Evolutionary conservation across 257 asterid genomes (phyloP).

Genomic region (Ligustrum vulgare): DNA sequence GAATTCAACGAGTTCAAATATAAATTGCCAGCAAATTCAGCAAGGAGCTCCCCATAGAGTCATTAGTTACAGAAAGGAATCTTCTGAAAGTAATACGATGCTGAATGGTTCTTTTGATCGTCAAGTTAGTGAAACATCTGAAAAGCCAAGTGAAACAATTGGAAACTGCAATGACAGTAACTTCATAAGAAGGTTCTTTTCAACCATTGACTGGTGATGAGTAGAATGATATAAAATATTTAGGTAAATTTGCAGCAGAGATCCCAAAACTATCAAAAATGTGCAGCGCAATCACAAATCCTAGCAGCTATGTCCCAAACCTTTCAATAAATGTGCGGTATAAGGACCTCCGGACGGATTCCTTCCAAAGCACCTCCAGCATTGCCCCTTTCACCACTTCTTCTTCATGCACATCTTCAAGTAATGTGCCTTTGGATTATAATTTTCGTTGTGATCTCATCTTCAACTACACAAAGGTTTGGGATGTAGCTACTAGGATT

Average conservation of each 20-base stretch:
- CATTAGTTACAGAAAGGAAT: constrained; percentile 33
- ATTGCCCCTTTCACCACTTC: too few relatives aligned
- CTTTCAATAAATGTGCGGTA: too few relatives aligned
- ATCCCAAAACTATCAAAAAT: too few relatives aligned
- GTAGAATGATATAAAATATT: constrained; percentile 10
- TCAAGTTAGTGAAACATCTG: constrained; percentile 38
- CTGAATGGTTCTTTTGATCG: constrained; percentile 34
- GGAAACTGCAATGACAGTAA: constrained; percentile 44
- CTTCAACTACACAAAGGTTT: too few relatives aligned
- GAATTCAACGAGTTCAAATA: constrained; percentile 33
- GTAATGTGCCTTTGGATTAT: too few relatives aligned
- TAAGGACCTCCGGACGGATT: too few relatives aligned
- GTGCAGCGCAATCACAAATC: too few relatives aligned
- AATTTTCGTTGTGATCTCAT: too few relatives aligned
- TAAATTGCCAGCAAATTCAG: constrained; percentile 35
- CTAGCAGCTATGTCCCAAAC: too few relatives aligned
- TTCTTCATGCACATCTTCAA: too few relatives aligned
- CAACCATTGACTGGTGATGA: constrained; percentile 19
- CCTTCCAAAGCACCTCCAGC: too few relatives aligned
- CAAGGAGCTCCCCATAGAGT: constrained; percentile 34
- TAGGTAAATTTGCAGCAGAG: background rate
- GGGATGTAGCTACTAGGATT: too few relatives aligned
- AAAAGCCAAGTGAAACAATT: constrained; percentile 44
- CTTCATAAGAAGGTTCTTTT: constrained; percentile 76
- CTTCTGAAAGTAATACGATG: constrained; percentile 30